Conservation (phyloP, 2,329 filamentous ascomycete genomes). For the Trichoderma aggressivum region DNA sequence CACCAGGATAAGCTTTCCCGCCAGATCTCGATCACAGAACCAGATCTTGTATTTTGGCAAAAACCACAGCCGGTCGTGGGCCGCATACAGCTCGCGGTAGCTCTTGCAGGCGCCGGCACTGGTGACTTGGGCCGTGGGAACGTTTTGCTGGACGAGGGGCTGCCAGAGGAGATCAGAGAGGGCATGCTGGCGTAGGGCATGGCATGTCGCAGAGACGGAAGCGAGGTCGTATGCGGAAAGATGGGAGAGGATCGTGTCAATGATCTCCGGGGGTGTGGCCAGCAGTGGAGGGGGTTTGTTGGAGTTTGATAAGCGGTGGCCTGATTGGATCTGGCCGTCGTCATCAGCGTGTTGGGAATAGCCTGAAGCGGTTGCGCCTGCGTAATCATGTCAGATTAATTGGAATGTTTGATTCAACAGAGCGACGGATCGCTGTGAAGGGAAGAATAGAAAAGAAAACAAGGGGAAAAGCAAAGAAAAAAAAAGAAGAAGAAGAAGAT, state of each 20-base stretch:
- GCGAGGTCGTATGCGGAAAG: slow-evolving; percentile 64
- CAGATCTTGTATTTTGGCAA: slow-evolving; percentile 76
- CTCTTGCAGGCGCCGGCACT: slow-evolving; percentile 57
- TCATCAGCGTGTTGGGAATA: not conserved
- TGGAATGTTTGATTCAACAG: not conserved
- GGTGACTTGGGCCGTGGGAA: slow-evolving; percentile 54
- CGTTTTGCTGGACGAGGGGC: slow-evolving; percentile 62
- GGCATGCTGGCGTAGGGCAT: slow-evolving; percentile 55
- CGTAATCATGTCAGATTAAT: not conserved
- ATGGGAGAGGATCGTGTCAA: slow-evolving; percentile 67
- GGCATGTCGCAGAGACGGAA: slow-evolving; percentile 59
- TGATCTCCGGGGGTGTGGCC: slow-evolving; percentile 68
- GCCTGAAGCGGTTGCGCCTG: not conserved
- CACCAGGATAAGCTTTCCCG: slow-evolving; percentile 71
- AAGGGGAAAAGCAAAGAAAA: not conserved
- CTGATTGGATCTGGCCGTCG: not conserved
- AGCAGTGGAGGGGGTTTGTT: slow-evolving; percentile 37
- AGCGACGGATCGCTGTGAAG: not conserved
- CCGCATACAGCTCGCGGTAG: slow-evolving; percentile 69
- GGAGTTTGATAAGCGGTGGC: not conserved
- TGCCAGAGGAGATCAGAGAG: slow-evolving; percentile 70
- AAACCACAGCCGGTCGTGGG: slow-evolving; percentile 82
- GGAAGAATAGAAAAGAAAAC: not conserved
- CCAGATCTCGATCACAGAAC: slow-evolving; percentile 73
- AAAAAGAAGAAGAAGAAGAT: not conserved